A percentile compares a stretch with the other conserved stretches of the same genome.
phyloP scores from a whole-genome alignment of 805 yeast genomes.

The Debaryomyces maramus region DNA sequence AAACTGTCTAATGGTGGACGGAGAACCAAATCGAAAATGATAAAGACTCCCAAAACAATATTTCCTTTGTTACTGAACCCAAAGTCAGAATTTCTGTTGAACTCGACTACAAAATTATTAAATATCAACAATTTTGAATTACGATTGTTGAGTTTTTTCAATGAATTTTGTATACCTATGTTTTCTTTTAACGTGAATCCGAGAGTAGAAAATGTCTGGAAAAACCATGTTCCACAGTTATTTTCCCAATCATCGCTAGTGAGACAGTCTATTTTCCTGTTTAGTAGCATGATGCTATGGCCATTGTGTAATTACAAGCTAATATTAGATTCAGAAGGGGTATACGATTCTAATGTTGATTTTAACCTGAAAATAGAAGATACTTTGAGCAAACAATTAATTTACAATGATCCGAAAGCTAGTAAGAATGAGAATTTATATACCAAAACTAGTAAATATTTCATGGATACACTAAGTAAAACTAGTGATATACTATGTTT shows the following conservation, averaged over 20 bases:
- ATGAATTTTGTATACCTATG: slow-evolving; percentile 25
- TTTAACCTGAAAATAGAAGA: not conserved
- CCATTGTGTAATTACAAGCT: slow-evolving; percentile 18
- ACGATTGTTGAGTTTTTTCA: slow-evolving; percentile 29
- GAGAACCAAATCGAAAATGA: not conserved
- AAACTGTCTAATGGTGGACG: too few species aligned
- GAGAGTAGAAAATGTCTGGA: slow-evolving; percentile 25
- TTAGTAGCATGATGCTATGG: slow-evolving; percentile 26
- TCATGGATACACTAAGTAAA: slow-evolving; percentile 15
- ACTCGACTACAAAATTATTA: slow-evolving; percentile 3
- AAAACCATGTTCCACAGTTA: slow-evolving; percentile 23
- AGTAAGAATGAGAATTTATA: slow-evolving; percentile 12
- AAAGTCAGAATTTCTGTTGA: slow-evolving; percentile 1
- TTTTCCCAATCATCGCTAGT: slow-evolving; percentile 26
- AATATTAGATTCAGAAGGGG: not conserved
- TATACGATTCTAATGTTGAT: not conserved
- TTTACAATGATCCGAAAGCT: too few species aligned
- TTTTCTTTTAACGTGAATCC: slow-evolving; percentile 25
- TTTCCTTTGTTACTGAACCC: too few species aligned
- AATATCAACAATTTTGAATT: slow-evolving; percentile 22
- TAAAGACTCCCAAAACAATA: too few species aligned
- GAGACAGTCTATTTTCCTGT: slow-evolving; percentile 25
- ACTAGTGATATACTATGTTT: slow-evolving; percentile 8
- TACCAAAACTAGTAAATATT: slow-evolving; percentile 20
- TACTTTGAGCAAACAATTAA: not conserved